Conservation (phyloP, 345 rosid species). For the Mangifera indica region DNA sequence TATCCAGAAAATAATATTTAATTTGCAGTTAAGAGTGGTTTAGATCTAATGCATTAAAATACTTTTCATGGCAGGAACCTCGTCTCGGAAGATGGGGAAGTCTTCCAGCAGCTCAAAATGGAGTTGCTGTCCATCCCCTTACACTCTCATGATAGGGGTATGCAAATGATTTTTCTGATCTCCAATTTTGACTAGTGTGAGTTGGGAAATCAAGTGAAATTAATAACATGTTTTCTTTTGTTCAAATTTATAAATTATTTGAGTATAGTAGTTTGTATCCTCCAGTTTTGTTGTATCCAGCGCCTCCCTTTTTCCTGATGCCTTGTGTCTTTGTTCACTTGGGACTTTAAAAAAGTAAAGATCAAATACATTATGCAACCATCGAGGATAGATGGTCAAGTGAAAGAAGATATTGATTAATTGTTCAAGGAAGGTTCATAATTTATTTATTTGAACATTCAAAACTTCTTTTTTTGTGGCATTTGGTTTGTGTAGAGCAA, state of each 20-base stretch:
- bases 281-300: background rate
- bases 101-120: constrained; percentile 56
- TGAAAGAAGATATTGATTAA: too few relatives aligned
- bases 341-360: background rate
- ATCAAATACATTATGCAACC: too few relatives aligned
- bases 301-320: background rate
- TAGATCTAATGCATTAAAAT: constrained; percentile 7
- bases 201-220: constrained; percentile 6
- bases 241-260: background rate
- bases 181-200: constrained; percentile 24
- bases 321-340: background rate
- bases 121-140: constrained; percentile 72
- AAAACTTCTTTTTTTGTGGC: background rate
- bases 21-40: background rate
- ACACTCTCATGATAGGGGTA: constrained; percentile 40
- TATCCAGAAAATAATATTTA: too few relatives aligned
- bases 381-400: background rate
- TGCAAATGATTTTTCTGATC: constrained; percentile 1
- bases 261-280: background rate
- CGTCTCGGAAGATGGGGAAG: constrained; percentile 94
- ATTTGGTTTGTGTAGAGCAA: too few relatives aligned
- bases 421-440: background rate
- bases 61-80: constrained; percentile 59
- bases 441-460: too few relatives aligned
- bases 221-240: background rate